Percentiles rank a stretch among this genome's conserved stretches.
Evolutionary conservation across 148 eudicot genomes (phyloP).

Genomic region (Rhododendron henanense): DNA sequence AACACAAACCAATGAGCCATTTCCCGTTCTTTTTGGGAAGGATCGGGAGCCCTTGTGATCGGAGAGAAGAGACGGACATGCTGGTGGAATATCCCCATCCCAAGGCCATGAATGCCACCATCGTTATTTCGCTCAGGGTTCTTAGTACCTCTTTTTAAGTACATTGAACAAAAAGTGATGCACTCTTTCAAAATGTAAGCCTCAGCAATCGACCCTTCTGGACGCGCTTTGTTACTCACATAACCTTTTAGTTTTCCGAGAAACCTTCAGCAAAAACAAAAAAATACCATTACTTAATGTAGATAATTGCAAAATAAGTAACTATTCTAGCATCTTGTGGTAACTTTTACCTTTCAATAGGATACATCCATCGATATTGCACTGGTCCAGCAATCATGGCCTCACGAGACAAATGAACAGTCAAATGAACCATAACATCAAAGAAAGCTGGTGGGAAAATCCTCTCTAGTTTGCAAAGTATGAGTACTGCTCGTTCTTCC

Average conservation of each 20-base stretch:
- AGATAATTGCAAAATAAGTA: neutral
- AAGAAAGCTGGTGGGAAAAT: constrained; percentile 15
- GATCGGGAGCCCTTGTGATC: neutral
- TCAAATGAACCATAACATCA: constrained; percentile 10
- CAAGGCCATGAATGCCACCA: neutral
- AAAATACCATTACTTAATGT: neutral
- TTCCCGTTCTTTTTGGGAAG: neutral
- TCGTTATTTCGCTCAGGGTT: neutral
- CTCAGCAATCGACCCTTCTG: constrained; percentile 6
- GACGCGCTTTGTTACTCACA: constrained; percentile 5
- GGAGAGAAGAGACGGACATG: neutral
- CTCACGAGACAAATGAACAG: constrained; percentile 8
- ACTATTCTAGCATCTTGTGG: neutral
- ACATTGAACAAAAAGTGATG: neutral
- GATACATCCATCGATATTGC: constrained; percentile 18
- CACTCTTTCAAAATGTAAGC: constrained; percentile 1
- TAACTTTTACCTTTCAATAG: constrained; percentile 6
- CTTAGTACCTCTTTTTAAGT: neutral
- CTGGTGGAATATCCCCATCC: neutral
- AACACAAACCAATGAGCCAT: neutral
- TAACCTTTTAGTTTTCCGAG: neutral
- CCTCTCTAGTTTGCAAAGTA: constrained; percentile 7
- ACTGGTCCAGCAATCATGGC: constrained; percentile 17
- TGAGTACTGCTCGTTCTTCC: neutral
- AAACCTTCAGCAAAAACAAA: neutral